A percentile compares a stretch with the other conserved stretches of the same genome.
Evolutionary conservation across 2,329 filamentous ascomycete genomes (phyloP).

Genomic region (Cordyceps pruinosa): DNA sequence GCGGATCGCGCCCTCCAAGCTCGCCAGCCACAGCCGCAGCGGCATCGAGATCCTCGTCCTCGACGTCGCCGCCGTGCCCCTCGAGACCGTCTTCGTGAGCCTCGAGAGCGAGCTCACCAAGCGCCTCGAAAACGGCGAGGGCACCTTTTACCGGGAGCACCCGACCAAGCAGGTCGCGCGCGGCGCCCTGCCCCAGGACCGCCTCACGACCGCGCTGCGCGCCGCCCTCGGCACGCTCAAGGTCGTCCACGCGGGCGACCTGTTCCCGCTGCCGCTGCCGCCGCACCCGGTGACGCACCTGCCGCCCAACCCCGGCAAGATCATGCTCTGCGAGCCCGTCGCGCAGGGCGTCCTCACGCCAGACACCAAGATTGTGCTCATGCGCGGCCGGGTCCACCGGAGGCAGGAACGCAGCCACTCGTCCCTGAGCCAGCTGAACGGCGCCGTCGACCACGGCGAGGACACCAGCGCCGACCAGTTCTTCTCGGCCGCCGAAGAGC

Average conservation of each 20-base stretch:
- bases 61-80: constrained; percentile 68
- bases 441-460: constrained; percentile 58
- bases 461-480: constrained; percentile 88
- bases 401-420: constrained; percentile 44
- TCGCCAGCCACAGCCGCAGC: constrained; percentile 63
- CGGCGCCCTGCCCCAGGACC: constrained; percentile 41
- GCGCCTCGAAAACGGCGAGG: constrained; percentile 75
- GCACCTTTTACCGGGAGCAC: constrained; percentile 67
- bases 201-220: constrained; percentile 60
- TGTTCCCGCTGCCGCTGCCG: constrained; percentile 68
- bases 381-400: constrained; percentile 51
- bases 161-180: constrained; percentile 33
- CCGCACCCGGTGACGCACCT: constrained; percentile 84
- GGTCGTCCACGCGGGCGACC: constrained; percentile 77
- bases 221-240: constrained; percentile 65
- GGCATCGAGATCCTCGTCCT: constrained; percentile 79
- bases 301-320: constrained; percentile 74
- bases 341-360: constrained; percentile 75
- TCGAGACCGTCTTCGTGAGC: constrained; percentile 83
- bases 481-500: constrained; percentile 84
- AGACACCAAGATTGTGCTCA: constrained; percentile 76
- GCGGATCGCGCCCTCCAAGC: constrained; percentile 66
- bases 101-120: constrained; percentile 75
- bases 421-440: constrained; percentile 48
- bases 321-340: constrained; percentile 91